These are phyloP conservation scores for Phellinidium pouzarii DNA, from an alignment of 1,284 basidiomycete species.

Conservation along the genomic window DNA sequence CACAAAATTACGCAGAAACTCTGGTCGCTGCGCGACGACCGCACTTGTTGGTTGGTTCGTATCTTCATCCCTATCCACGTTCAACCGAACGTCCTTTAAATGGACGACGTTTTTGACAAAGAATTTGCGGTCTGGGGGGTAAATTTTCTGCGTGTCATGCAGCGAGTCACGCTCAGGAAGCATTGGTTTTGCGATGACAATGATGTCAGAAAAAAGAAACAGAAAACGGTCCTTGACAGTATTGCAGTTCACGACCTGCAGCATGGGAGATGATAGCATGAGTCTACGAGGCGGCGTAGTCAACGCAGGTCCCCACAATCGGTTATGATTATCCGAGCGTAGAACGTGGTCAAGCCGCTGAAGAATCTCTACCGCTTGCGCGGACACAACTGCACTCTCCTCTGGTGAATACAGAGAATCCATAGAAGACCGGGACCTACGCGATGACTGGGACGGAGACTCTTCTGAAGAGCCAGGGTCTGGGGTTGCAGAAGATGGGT, in stretches of 20 bases:
- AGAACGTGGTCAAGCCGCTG: slow-evolving; percentile 65
- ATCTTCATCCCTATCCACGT: slow-evolving; percentile 55
- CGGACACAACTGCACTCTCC: slow-evolving; percentile 29
- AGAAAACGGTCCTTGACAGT: slow-evolving; percentile 95
- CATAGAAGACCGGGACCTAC: slow-evolving; percentile 17
- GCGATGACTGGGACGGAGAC: slow-evolving; percentile 42
- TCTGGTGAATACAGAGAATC: slow-evolving; percentile 29
- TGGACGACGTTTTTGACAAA: slow-evolving; percentile 84
- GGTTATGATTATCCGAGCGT: slow-evolving; percentile 52
- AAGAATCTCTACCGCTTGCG: slow-evolving; percentile 42
- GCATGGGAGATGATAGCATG: slow-evolving; percentile 76
- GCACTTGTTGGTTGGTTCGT: slow-evolving; percentile 36
- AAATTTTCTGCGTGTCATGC: slow-evolving; percentile 53
- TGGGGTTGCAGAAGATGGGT: slow-evolving; percentile 58
- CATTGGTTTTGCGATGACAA: slow-evolving; percentile 80
- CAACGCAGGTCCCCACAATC: slow-evolving; percentile 56
- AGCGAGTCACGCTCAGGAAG: slow-evolving; percentile 55
- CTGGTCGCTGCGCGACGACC: slow-evolving; percentile 42
- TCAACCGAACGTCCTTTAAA: slow-evolving; percentile 65
- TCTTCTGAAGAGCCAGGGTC: slow-evolving; percentile 63
- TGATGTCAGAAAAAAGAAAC: slow-evolving; percentile 91
- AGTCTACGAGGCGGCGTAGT: slow-evolving; percentile 85
- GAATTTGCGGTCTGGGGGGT: slow-evolving; percentile 74
- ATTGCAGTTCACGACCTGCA: slow-evolving; percentile 91
- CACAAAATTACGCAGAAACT: slow-evolving; percentile 61